Percentiles rank a stretch among this genome's conserved stretches.
Evolutionary conservation across 768 basidiomycete genomes (phyloP).

Genomic region (Termitomyces bulborhizus): DNA sequence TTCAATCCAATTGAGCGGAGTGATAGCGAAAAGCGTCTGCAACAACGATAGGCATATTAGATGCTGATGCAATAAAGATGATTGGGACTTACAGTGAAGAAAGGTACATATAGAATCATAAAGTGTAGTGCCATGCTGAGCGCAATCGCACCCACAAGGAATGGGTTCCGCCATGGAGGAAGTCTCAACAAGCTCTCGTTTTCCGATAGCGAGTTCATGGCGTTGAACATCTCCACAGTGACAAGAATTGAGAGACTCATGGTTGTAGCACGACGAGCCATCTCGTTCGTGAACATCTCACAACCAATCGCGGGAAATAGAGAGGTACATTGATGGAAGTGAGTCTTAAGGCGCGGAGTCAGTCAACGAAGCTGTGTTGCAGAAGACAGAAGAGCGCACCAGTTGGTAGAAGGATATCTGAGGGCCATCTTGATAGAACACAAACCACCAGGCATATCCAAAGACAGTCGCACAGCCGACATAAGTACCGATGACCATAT

Average conservation of each 20-base stretch:
- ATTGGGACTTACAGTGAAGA: slow-evolving; percentile 72
- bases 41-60: neutral
- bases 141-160: slow-evolving; percentile 82
- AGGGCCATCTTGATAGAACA: slow-evolving; percentile 84
- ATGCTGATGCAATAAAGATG: neutral
- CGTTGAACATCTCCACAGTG: slow-evolving; percentile 96
- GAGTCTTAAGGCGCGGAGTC: slow-evolving; percentile 48
- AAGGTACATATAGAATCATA: slow-evolving; percentile 94
- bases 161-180: slow-evolving; percentile 93
- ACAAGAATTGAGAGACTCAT: slow-evolving; percentile 96
- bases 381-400: slow-evolving; percentile 37
- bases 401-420: slow-evolving; percentile 92
- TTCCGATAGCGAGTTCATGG: slow-evolving; percentile 96
- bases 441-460: slow-evolving; percentile 99
- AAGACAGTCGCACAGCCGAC: slow-evolving; percentile 95
- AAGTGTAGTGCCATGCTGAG: slow-evolving; percentile 93
- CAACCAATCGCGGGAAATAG: slow-evolving; percentile 90
- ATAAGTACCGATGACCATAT: slow-evolving; percentile 88
- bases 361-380: neutral
- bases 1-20: slow-evolving; percentile 89
- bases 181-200: slow-evolving; percentile 88
- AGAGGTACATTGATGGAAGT: slow-evolving; percentile 89
- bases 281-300: slow-evolving; percentile 88
- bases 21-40: slow-evolving; percentile 84
- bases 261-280: slow-evolving; percentile 86